Evolutionary conservation across 257 asterid species (phyloP).

Genomic region (Datura wrightii): DNA sequence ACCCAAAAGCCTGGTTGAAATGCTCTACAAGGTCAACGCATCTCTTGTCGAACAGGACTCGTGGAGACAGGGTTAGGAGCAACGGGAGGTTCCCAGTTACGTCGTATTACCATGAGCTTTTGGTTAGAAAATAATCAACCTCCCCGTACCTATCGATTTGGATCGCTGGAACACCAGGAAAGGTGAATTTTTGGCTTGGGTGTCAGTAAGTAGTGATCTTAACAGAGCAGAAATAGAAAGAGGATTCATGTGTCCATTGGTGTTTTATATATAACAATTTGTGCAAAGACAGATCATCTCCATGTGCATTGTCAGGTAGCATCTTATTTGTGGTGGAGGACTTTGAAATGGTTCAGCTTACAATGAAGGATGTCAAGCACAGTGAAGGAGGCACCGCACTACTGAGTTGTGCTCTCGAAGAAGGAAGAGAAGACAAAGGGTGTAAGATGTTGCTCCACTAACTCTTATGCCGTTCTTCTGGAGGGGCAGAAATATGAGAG

Average conservation of each 20-base stretch:
- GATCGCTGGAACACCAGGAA: not conserved
- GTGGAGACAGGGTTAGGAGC: not conserved
- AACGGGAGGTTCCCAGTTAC: not conserved
- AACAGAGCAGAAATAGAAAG: not conserved
- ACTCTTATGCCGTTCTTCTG: slow-evolving; percentile 5
- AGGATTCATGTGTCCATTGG: not conserved
- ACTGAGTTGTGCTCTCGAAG: not conserved
- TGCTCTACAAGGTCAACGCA: not conserved
- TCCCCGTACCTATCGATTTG: not conserved
- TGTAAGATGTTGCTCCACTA: not conserved
- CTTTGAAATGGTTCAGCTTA: slow-evolving; percentile 3
- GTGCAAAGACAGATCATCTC: not conserved
- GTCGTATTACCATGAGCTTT: not conserved
- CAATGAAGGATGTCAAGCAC: slow-evolving; percentile 12
- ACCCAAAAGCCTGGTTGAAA: not conserved
- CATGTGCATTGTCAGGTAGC: slow-evolving; percentile 21
- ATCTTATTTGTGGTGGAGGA: not conserved
- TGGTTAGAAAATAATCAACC: not conserved
- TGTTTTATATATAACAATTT: not conserved
- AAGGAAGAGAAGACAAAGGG: slow-evolving; percentile 14
- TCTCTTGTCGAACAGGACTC: not conserved
- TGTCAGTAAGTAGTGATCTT: slow-evolving; percentile 6
- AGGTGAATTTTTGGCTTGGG: slow-evolving; percentile 17
- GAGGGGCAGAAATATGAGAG: not conserved
- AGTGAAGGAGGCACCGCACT: not conserved